Base-by-base conservation (phyloP, 2,329 filamentous ascomycete genomes). In the Rasamsonia emersonii region DNA sequence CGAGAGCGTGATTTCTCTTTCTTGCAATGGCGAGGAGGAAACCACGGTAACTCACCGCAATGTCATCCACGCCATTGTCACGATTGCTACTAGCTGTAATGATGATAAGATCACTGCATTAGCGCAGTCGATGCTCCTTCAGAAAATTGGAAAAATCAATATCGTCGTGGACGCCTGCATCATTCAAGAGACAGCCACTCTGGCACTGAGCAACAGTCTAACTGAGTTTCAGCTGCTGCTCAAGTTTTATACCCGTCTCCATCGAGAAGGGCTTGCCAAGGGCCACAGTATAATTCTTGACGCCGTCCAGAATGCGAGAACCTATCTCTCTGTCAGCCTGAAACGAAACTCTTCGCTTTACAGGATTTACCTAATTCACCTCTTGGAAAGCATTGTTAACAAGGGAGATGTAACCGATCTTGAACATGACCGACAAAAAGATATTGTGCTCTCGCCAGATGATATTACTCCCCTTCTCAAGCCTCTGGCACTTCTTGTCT, bases 41-140 rank as follows among this genome's bases (percentile, higher is more conserved):
- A 79, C 77, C 2, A 76, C 78, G 4, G 64, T 77, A 18, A 79
- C 86, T 0, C 86, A 93, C 52, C 76, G 78, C 20, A 93, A 89
- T 41, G 82, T 96, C n/a, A 78, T 96, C n/a, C 80, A 93, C 51
- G 86, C 89, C 0, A 89, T 98, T 39, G 89, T 93, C 36, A 79
- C 79, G n/a, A 85, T 98, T 53, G 86, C 91, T 1, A 75, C 73
- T 14, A 79, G 75, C 36, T 86, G 80, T 52, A 74, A 81, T 28
- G 88, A 98, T 49, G 79, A 86, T 38, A 94, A 95, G 61, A 93
- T 98, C 33, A 91, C 82, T 5, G 88, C 88, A 4, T 67, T 98
- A 32, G 89, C 88, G 2, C 82, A 95, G 47, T 93, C 86, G 1
- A 95, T 98, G 79, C 75, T 99, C 15, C 64, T 94, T n/a, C 91